Conservation (phyloP, 2,329 filamentous ascomycete genomes). For the Fusarium subtropicale region DNA sequence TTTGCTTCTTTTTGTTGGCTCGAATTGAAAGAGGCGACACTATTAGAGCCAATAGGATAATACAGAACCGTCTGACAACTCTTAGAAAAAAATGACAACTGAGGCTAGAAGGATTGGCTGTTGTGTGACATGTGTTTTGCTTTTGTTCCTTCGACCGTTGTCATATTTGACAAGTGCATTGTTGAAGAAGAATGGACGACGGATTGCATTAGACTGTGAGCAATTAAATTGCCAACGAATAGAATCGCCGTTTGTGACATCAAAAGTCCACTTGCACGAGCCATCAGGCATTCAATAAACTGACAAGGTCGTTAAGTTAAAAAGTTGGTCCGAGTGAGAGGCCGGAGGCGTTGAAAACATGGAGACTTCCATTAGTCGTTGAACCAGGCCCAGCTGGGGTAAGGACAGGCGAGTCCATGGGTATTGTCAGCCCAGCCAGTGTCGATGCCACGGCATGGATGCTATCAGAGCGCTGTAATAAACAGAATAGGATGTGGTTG, state of each 20-base stretch:
- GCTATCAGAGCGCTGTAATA: constrained; percentile 22
- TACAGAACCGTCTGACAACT: constrained; percentile 5
- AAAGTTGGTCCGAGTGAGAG: constrained; percentile 33
- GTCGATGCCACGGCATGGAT: not conserved
- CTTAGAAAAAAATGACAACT: not conserved
- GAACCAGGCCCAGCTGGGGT: not conserved
- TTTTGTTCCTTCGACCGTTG: constrained; percentile 24
- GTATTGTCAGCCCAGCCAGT: constrained; percentile 4
- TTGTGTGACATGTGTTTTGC: constrained; percentile 9
- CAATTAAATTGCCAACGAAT: not conserved
- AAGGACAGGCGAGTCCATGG: constrained; percentile 16
- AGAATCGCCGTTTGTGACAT: not conserved
- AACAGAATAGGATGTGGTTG: constrained; percentile 12
- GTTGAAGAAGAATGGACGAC: not conserved
- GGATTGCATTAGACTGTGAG: not conserved
- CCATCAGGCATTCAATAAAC: not conserved
- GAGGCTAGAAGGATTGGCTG: constrained; percentile 12
- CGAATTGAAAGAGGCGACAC: constrained; percentile 2
- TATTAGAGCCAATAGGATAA: constrained; percentile 12
- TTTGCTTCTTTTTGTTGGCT: constrained; percentile 31
- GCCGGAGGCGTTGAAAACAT: constrained; percentile 29
- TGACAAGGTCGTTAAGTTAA: not conserved
- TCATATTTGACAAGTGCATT: constrained; percentile 4
- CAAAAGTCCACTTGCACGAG: not conserved
- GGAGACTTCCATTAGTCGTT: not conserved